phyloP scores from a whole-genome alignment of 805 yeast genomes.

The Metschnikowia cubensis region DNA sequence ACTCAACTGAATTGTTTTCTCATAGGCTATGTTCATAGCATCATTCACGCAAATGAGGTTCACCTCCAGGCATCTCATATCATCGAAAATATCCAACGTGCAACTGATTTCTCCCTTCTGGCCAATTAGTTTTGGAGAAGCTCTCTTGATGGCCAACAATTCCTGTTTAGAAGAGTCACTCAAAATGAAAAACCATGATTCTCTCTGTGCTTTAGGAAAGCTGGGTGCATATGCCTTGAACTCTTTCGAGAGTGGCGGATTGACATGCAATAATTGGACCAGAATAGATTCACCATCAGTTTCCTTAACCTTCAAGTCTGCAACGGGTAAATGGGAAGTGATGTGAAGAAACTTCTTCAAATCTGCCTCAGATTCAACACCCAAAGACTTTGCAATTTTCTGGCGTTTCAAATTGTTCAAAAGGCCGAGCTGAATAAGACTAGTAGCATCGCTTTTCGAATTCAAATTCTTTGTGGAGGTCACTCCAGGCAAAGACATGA shows the following conservation, averaged over 20 bases:
- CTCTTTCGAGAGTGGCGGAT: slow-evolving; percentile 47
- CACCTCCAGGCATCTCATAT: slow-evolving; percentile 43
- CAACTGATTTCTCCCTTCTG: slow-evolving; percentile 40
- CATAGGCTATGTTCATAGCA: slow-evolving; percentile 56
- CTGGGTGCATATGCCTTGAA: slow-evolving; percentile 71
- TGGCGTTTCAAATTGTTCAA: slow-evolving; percentile 32
- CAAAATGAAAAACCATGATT: slow-evolving; percentile 82
- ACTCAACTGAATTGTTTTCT: slow-evolving; percentile 10
- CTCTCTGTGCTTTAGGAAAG: slow-evolving; percentile 88
- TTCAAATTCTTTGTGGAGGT: neutral
- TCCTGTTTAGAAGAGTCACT: slow-evolving; percentile 49
- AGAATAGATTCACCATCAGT: slow-evolving; percentile 28
- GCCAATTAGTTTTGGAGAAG: slow-evolving; percentile 51
- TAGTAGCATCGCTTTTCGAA: slow-evolving; percentile 10
- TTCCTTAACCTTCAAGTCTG: slow-evolving; percentile 43
- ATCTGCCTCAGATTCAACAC: slow-evolving; percentile 27
- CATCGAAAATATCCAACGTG: slow-evolving; percentile 47
- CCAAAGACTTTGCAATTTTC: slow-evolving; percentile 34
- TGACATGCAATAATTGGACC: slow-evolving; percentile 53
- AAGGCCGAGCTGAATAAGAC: slow-evolving; percentile 42
- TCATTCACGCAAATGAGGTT: slow-evolving; percentile 57
- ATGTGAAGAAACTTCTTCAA: slow-evolving; percentile 46
- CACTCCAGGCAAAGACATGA: slow-evolving; percentile 52
- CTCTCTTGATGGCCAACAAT: slow-evolving; percentile 66
- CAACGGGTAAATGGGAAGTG: slow-evolving; percentile 60